Conservation (phyloP, 2,329 filamentous ascomycete species). For the Trichoderma koningiopsis region DNA sequence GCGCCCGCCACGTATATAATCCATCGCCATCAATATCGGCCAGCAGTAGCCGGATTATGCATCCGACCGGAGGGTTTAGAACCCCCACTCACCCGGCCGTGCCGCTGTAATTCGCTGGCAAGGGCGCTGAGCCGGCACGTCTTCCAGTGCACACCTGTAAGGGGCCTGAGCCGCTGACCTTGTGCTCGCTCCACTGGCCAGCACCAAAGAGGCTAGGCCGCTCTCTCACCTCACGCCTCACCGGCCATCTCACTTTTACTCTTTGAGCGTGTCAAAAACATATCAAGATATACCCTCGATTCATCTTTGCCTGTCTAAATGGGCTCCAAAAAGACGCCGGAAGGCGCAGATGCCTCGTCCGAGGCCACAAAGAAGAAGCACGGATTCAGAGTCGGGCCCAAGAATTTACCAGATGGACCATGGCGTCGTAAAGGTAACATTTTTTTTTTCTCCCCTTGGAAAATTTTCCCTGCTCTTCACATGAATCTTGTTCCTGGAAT, state of each 20-base stretch:
- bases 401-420: slow-evolving; percentile 86
- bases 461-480: background rate
- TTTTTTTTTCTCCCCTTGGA: background rate
- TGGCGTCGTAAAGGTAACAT: slow-evolving; percentile 72
- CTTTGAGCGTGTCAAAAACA: background rate
- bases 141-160: slow-evolving; percentile 20
- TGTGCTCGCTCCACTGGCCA: background rate
- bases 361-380: slow-evolving; percentile 59
- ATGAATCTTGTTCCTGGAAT: background rate
- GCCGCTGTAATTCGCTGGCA: slow-evolving; percentile 10
- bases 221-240: slow-evolving; percentile 21
- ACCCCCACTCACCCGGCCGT: slow-evolving; percentile 11
- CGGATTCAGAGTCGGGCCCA: slow-evolving; percentile 84
- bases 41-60: background rate
- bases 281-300: background rate
- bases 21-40: background rate
- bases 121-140: slow-evolving; percentile 4
- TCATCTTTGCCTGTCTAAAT: slow-evolving; percentile 29
- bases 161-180: background rate
- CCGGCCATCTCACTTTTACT: slow-evolving; percentile 10
- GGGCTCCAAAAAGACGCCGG: slow-evolving; percentile 39
- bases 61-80: slow-evolving; percentile 1
- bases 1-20: background rate
- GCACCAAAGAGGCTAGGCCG: slow-evolving; percentile 1
- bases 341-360: slow-evolving; percentile 37